Conservation (phyloP, 768 basidiomycete genomes). For the Cubamyces lactineus region DNA sequence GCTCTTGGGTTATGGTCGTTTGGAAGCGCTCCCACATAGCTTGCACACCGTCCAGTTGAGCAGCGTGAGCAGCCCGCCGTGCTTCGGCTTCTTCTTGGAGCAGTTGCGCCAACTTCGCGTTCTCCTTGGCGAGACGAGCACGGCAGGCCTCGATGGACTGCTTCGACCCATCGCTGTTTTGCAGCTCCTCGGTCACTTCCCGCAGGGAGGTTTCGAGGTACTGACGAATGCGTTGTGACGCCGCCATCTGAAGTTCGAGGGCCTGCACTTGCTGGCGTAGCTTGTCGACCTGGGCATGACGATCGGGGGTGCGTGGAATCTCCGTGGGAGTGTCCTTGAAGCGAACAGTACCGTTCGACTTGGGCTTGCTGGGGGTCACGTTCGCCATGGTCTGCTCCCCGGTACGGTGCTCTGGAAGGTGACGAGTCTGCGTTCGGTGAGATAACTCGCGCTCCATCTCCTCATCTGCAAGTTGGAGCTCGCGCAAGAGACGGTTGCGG, state of each 20-base stretch:
- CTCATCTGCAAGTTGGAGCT: slow-evolving; percentile 65
- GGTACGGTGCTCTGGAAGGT: slow-evolving; percentile 27
- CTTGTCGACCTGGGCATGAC: slow-evolving; percentile 48
- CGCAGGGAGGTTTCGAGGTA: slow-evolving; percentile 64
- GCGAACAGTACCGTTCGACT: slow-evolving; percentile 41
- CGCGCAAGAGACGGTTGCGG: slow-evolving; percentile 61
- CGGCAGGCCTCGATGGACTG: slow-evolving; percentile 62
- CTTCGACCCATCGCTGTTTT: slow-evolving; percentile 67
- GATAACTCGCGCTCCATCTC: slow-evolving; percentile 56
- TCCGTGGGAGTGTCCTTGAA: slow-evolving; percentile 42
- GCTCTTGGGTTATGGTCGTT: slow-evolving; percentile 58
- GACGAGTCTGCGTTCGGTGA: slow-evolving; percentile 35
- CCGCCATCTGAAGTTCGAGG: slow-evolving; percentile 68
- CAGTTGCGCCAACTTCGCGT: slow-evolving; percentile 54
- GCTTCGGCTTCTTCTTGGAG: slow-evolving; percentile 67
- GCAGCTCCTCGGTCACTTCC: slow-evolving; percentile 62
- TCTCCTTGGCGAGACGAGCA: slow-evolving; percentile 59
- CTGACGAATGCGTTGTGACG: slow-evolving; percentile 66
- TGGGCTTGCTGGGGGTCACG: slow-evolving; percentile 50
- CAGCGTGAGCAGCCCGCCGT: slow-evolving; percentile 60
- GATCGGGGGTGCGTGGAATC: slow-evolving; percentile 45
- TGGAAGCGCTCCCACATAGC: slow-evolving; percentile 71
- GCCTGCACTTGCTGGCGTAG: slow-evolving; percentile 68
- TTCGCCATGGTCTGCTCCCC: slow-evolving; percentile 39
- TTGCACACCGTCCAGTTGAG: slow-evolving; percentile 65